These are phyloP conservation scores for Wickerhamiella hasegawae DNA, from an alignment of 805 yeast genomes.

Conservation along the genomic window DNA sequence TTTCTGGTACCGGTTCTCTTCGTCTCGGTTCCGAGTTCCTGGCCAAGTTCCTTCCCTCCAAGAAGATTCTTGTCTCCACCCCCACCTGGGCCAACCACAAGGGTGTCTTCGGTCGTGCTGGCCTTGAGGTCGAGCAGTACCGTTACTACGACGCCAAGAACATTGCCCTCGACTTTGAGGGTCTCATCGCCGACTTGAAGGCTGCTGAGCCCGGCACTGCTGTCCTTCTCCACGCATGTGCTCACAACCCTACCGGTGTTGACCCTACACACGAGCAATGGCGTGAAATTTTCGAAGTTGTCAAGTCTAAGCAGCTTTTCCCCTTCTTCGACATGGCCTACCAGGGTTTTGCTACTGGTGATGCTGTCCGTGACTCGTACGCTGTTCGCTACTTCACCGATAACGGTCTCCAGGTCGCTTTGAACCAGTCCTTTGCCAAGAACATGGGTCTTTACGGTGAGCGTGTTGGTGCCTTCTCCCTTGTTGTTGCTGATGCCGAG, in stretches of 20 bases:
- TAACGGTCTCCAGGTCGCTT: slow-evolving; percentile 41
- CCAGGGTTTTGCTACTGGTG: slow-evolving; percentile 94
- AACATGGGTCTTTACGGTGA: slow-evolving; percentile 97
- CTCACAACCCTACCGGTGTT: slow-evolving; percentile 95
- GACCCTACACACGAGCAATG: slow-evolving; percentile 81
- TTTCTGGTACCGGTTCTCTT: slow-evolving; percentile 83
- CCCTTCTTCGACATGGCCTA: slow-evolving; percentile 88
- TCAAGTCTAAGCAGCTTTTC: slow-evolving; percentile 48
- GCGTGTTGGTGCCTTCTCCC: slow-evolving; percentile 85
- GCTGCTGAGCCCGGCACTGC: slow-evolving; percentile 61
- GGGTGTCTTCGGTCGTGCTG: slow-evolving; percentile 60
- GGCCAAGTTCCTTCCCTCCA: slow-evolving; percentile 30
- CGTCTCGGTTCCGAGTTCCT: slow-evolving; percentile 71
- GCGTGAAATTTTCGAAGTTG: slow-evolving; percentile 47
- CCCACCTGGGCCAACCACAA: slow-evolving; percentile 99
- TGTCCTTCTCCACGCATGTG: slow-evolving; percentile 82
- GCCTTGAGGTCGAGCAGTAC: slow-evolving; percentile 50
- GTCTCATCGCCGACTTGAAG: slow-evolving; percentile 43
- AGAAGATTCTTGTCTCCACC: slow-evolving; percentile 50
- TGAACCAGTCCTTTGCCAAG: slow-evolving; percentile 94
- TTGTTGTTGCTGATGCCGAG: slow-evolving; percentile 30
- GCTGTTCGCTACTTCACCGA: slow-evolving; percentile 46
- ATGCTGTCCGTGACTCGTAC: slow-evolving; percentile 66
- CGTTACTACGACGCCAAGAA: slow-evolving; percentile 74
- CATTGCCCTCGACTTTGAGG: slow-evolving; percentile 57